Evolutionary conservation across 441 rosid genomes (phyloP), one percentile per base, ranked within the genome.

Genomic region (Mallotus japonicus): DNA sequence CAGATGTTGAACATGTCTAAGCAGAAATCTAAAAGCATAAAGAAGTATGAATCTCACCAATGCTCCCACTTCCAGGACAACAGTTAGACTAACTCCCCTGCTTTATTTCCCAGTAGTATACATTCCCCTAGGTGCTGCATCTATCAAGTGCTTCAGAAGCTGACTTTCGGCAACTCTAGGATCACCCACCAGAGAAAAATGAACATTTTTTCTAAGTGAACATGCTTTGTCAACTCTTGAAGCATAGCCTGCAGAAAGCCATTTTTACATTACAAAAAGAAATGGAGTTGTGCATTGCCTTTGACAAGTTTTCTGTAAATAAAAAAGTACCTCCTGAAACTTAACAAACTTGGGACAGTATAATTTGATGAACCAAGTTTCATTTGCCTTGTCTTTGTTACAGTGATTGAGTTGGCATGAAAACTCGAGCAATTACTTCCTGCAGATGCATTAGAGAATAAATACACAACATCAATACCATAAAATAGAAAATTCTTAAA

Each of bases 141-240:
- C 28, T 24, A 24, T 24, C 28, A 24, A 24, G 28, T 24, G 28
- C 28, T 96, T 96, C 75, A 96, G 95, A 83, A 96, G 99, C 85
- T 93, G 99, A 90, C 99, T 92, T 81, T 96, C 93, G 75, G 99
- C 99, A 81, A 96, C 99, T 58, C 98, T 97, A 87, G 97, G 98
- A 87, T 96, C 99, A 73, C 99, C 99, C 99, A 96, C 93, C 88
- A 93, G 76, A 79, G 98, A 96, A 75, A 96, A 82, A 85, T 96
- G 99, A 67, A 96, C 63, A 81, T 96, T 98, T 83, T 98, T 97
- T 75, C 99, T 86, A 64, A 96, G 28, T 24, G 28, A 24, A 24
- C 28, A 24, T 24, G 28, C 28, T 24, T 1, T 24, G 1, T 24
- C 28, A 24, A 24, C 28, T 24, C 28, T 24, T 24, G 28, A 24